These are phyloP conservation scores for Hysterium pulicare DNA, from an alignment of 2,329 filamentous ascomycete species.

Conservation along the genomic window DNA sequence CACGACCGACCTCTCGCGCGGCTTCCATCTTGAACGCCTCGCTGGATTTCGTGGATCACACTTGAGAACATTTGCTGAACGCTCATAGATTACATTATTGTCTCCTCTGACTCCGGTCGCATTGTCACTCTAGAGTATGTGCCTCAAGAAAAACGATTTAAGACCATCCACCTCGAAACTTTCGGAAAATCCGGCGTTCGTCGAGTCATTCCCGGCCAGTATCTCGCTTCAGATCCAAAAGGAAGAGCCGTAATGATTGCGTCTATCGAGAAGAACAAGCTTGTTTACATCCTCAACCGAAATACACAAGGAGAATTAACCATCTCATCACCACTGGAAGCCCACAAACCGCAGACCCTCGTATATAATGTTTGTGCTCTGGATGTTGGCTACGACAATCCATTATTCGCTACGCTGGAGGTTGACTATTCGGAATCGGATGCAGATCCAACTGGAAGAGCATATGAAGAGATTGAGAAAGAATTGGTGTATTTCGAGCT, in stretches of 20 bases:
- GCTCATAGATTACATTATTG: conserved; percentile 82
- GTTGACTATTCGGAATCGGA: conserved; percentile 90
- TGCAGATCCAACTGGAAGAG: conserved; percentile 82
- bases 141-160: conserved; percentile 80
- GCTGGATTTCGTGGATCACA: conserved; percentile 31
- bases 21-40: conserved; percentile 19
- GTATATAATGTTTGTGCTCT: conserved; percentile 84
- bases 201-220: conserved; percentile 91
- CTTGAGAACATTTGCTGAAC: conserved; percentile 28
- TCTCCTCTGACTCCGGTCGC: conserved; percentile 91
- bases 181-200: conserved; percentile 96
- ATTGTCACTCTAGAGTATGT: conserved; percentile 93
- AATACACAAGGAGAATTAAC: conserved; percentile 92
- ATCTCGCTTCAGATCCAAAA: conserved; percentile 91
- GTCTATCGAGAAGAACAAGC: conserved; percentile 97
- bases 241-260: conserved; percentile 92
- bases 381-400: conserved; percentile 96
- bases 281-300: conserved; percentile 96
- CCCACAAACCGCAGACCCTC: conserved; percentile 86
- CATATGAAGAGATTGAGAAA: conserved; percentile 79
- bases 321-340: conserved; percentile 95
- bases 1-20: conserved; percentile 26
- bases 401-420: conserved; percentile 91
- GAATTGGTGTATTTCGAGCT: conserved; percentile 96
- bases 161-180: conserved; percentile 88